Percentiles rank a stretch among this genome's conserved stretches.
Conservation (phyloP, 2,329 filamentous ascomycete genomes). For the Beauveria sp. region DNA sequence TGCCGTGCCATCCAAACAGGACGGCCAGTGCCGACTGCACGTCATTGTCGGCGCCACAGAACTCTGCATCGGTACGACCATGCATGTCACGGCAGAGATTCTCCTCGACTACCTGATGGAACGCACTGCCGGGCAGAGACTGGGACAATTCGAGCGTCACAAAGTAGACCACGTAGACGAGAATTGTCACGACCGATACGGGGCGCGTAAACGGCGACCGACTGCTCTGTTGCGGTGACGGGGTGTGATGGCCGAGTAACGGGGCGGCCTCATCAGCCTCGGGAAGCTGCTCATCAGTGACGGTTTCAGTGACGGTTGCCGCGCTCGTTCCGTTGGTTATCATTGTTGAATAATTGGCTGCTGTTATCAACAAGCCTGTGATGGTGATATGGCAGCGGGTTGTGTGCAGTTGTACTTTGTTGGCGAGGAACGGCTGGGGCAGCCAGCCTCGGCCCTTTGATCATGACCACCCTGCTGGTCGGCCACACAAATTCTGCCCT, state of each 20-base stretch:
- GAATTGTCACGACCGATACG: neutral
- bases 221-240: neutral
- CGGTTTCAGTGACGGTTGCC: neutral
- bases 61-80: neutral
- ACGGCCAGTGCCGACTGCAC: neutral
- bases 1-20: neutral
- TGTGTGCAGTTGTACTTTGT: neutral
- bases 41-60: neutral
- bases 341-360: neutral
- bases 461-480: too few relatives aligned
- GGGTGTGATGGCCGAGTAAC: neutral
- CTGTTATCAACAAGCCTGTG: neutral
- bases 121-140: neutral
- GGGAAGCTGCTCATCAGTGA: neutral
- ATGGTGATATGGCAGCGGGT: neutral
- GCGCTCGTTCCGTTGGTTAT: neutral
- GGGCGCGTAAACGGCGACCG: neutral
- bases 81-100: neutral
- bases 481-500: too few relatives aligned
- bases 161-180: neutral
- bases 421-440: neutral
- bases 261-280: neutral
- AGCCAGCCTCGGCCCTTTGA: too few relatives aligned
- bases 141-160: neutral
- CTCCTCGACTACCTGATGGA: slow-evolving; percentile 3